Conservation (phyloP, 768 basidiomycete genomes). For the Boletellus ananiceps region DNA sequence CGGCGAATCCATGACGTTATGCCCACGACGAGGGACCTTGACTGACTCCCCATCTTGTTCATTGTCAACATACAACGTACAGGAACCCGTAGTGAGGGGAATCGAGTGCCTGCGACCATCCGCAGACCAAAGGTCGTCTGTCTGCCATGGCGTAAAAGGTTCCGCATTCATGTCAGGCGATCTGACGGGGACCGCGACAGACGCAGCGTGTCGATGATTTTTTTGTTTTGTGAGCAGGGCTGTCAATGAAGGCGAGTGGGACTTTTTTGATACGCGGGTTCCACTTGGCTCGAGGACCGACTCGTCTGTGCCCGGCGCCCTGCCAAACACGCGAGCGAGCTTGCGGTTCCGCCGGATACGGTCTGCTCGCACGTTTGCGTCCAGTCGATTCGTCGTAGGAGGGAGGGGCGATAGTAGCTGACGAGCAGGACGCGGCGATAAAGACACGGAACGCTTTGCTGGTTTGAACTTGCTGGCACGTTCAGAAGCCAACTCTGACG, state of each 20-base stretch:
- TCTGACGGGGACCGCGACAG: conserved; percentile 25
- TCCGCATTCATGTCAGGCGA: conserved; percentile 19
- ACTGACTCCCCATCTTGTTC: neutral
- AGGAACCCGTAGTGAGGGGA: conserved; percentile 47
- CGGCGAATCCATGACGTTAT: conserved; percentile 11
- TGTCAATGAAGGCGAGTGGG: conserved; percentile 23
- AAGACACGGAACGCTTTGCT: conserved; percentile 26
- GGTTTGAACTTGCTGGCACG: conserved; percentile 24
- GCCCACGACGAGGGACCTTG: conserved; percentile 4
- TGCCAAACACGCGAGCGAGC: conserved; percentile 75
- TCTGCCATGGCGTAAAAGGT: conserved; percentile 32
- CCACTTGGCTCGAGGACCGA: conserved; percentile 24
- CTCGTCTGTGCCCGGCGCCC: conserved; percentile 49
- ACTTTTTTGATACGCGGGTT: conserved; percentile 18
- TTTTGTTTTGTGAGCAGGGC: conserved; percentile 29
- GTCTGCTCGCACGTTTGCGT: conserved; percentile 62
- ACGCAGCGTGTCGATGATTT: conserved; percentile 30
- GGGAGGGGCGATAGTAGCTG: conserved; percentile 35
- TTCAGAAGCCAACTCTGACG: conserved; percentile 43
- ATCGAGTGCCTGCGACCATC: conserved; percentile 49
- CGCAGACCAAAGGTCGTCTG: conserved; percentile 28
- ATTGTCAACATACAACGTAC: conserved; percentile 26
- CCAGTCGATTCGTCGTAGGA: conserved; percentile 65
- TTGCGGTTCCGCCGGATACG: conserved; percentile 72
- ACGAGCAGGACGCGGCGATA: conserved; percentile 24